A percentile compares a stretch with the other conserved stretches of the same genome.
Evolutionary conservation across 1,139 yeast species (phyloP).

Genomic region (Debaryomyces udenii): DNA sequence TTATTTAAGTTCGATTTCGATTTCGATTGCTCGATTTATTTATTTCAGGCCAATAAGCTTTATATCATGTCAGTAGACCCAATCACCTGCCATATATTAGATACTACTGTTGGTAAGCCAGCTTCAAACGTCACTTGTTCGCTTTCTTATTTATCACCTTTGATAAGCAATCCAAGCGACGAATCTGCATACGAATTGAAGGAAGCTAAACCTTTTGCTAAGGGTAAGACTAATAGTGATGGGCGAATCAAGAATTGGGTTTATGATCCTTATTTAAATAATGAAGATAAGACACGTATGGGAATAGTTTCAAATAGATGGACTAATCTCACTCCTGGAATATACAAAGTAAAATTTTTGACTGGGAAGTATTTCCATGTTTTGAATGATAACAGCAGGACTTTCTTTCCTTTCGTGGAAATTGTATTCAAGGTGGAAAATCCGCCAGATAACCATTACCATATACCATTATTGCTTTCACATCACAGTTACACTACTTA

Average conservation of each 20-base stretch:
- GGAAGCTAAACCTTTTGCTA: conserved; percentile 51
- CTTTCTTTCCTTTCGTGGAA: conserved; percentile 86
- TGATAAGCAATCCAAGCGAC: conserved; percentile 26
- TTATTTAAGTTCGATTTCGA: not conserved
- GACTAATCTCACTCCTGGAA: conserved; percentile 55
- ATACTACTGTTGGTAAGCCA: conserved; percentile 82
- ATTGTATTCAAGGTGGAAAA: conserved; percentile 65
- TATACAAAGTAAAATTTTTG: conserved; percentile 74
- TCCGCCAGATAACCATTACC: conserved; percentile 80
- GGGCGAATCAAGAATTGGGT: conserved; percentile 79
- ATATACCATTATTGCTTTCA: conserved; percentile 79
- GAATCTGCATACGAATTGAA: conserved; percentile 32
- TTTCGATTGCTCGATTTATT: not conserved
- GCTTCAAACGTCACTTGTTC: conserved; percentile 70
- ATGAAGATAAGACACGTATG: conserved; percentile 21
- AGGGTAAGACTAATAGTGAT: conserved; percentile 70
- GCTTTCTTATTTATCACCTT: conserved; percentile 43
- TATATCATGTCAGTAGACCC: conserved; percentile 46
- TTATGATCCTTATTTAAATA: conserved; percentile 39
- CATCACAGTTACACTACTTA: conserved; percentile 88
- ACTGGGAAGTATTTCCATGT: conserved; percentile 65
- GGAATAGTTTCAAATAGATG: conserved; percentile 45
- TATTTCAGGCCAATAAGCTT: not conserved
- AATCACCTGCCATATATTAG: conserved; percentile 85
- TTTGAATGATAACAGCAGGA: conserved; percentile 33